A percentile compares a stretch with the other conserved stretches of the same genome.
These are phyloP conservation scores for Fraxinus ornus DNA, from an alignment of 305 asterid genomes.

Conservation along the genomic window DNA sequence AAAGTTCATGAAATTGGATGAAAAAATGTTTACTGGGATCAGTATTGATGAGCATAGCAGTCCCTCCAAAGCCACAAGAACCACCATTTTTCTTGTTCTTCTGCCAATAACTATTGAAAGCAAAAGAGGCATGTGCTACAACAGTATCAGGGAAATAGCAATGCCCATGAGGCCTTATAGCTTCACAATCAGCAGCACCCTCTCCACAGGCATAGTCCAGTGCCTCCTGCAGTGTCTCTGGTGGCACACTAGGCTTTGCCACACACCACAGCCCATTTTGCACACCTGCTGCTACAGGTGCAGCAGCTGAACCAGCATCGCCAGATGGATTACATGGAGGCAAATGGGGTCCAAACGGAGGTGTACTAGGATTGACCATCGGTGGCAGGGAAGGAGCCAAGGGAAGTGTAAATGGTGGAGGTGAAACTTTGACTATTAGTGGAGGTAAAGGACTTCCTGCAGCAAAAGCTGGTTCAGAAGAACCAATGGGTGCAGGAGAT, in stretches of 20 bases:
- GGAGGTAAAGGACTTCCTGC: constrained; percentile 73
- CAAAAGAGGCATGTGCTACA: constrained; percentile 86
- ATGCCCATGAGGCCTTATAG: constrained; percentile 55
- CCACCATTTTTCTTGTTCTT: constrained; percentile 69
- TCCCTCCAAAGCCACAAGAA: constrained; percentile 83
- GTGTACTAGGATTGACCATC: constrained; percentile 38
- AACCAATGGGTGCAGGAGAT: constrained; percentile 26
- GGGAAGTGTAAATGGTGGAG: constrained; percentile 40
- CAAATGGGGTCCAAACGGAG: constrained; percentile 49
- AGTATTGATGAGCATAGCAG: constrained; percentile 80
- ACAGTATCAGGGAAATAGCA: constrained; percentile 65
- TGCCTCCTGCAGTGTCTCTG: constrained; percentile 78
- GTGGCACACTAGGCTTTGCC: constrained; percentile 93
- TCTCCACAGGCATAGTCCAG: constrained; percentile 89
- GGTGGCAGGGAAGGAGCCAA: constrained; percentile 48
- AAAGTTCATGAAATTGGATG: not conserved
- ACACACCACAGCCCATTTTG: constrained; percentile 77
- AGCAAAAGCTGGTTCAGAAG: constrained; percentile 43
- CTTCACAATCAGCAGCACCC: constrained; percentile 82
- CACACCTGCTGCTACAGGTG: constrained; percentile 30
- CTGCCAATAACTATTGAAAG: constrained; percentile 95
- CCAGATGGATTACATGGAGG: constrained; percentile 63
- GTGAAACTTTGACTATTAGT: constrained; percentile 50
- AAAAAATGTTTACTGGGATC: constrained; percentile 67
- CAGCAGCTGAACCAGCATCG: constrained; percentile 32